Base-by-base conservation (phyloP, 306 rosid species). In the Malus sylvestris region DNA sequence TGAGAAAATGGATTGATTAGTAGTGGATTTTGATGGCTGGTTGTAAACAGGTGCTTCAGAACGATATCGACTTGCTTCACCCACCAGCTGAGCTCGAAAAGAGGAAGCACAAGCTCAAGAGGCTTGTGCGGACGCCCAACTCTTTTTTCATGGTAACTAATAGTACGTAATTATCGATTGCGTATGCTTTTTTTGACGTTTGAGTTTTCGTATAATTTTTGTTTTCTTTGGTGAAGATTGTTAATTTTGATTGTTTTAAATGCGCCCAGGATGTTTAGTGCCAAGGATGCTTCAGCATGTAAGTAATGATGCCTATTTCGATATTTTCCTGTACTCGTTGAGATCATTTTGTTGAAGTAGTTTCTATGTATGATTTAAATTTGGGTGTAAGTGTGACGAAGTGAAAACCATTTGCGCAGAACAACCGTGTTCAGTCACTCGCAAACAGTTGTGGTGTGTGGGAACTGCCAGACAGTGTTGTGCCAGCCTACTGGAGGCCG, bases 41-140 rank as follows among this genome's bases (percentile, higher is more conserved):
- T 42, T 73, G 52, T 25, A 10, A 23, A 74, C 79, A 87, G 89
- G 91, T 87, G 78, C 89, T 87, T 5, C 87, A 83, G 73, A 87
- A 87, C 70, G 87, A 87, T 44, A 79, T 87, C 55, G 91, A 85
- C 76, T 76, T 87, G 77, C 81, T 87, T 57, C 84, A 87, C 59
- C 91, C 91, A 4, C 86, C 91, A 14, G 87, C 84, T 66, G 91
- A 87, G 84, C 76, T 85, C 20, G 91, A 87, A 88, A 87, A 87
- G 85, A 85, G 57, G 84, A 87, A 85, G 87, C 91, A 87, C 87
- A 87, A 87, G 81, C 91, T 87, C 82, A 87, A 87, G 82, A 73
- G 87, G 13, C 91, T 87, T 40, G 87, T 87, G 64, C 91, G 85
- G 58, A 83, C 89, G 1, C 91, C 91, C 16, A 87, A 87, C 46